Evolutionary conservation across 169 alveolate genomes (phyloP).

Genomic region (Cryptosporidium viatorum): DNA sequence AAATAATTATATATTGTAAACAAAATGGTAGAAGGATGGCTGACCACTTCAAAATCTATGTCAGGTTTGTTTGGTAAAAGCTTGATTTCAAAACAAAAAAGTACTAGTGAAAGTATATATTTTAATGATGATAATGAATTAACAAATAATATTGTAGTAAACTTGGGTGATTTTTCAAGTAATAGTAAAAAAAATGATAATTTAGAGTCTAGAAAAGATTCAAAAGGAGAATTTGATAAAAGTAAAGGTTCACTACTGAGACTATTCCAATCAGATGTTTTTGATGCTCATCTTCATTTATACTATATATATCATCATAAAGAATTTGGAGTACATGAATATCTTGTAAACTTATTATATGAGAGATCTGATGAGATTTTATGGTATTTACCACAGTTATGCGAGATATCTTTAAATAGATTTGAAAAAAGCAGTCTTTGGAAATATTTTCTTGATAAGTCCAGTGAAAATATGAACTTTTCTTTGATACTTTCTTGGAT

Average conservation of each 20-base stretch:
- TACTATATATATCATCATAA: conserved; percentile 87
- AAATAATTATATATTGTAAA: neutral
- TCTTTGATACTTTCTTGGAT: conserved; percentile 90
- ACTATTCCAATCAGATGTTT: conserved; percentile 89
- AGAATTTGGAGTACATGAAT: conserved; percentile 91
- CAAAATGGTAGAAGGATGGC: conserved; percentile 61
- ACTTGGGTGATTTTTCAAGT: conserved; percentile 61
- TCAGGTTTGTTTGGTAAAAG: conserved; percentile 52
- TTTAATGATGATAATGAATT: neutral
- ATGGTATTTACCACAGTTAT: conserved; percentile 87
- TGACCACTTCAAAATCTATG: conserved; percentile 60
- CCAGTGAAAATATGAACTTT: conserved; percentile 88
- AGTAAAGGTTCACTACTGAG: conserved; percentile 86
- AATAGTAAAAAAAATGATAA: neutral
- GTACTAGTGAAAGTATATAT: neutral
- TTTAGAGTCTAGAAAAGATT: neutral
- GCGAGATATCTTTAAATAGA: conserved; percentile 71
- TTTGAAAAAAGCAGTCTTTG: conserved; percentile 58
- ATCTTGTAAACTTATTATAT: conserved; percentile 88
- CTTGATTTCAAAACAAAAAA: conserved; percentile 1
- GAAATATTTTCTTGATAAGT: conserved; percentile 82
- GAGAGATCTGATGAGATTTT: conserved; percentile 83
- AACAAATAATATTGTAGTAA: neutral
- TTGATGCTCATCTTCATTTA: conserved; percentile 90
- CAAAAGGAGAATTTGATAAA: conserved; percentile 6